Evolutionary conservation across 2,329 filamentous ascomycete genomes (phyloP), one percentile per base, ranked within the genome.

Genomic region (Calonectria fujianensis): DNA sequence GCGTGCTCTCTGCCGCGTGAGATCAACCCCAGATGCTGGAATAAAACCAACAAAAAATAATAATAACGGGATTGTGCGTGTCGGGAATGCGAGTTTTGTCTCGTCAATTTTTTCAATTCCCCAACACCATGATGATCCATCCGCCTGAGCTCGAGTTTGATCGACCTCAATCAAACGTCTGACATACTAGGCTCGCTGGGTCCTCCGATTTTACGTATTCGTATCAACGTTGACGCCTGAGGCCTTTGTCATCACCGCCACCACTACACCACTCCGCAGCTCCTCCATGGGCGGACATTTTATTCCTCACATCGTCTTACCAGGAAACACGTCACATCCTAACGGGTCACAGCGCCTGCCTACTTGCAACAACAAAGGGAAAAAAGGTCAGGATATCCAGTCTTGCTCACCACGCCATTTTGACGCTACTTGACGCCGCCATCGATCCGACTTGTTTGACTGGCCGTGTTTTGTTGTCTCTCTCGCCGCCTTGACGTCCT

Each of bases 361-460:
- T n/a, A 39, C 4, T n/a, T 16, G 6, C 20, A 24, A 16, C 24
- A 35, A n/a, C 35, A 16, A 59, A 4, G 9, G 24, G 9, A 48
- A n/a, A 48, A 48, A n/a, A 11, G 11, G 8, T 10, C 57, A 27
- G 20, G 32, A 61, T 61, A 61, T 39, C 35, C 32, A 3, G 35
- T 39, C 29, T 35, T 39, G 11, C 11, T 61, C n/a, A 16, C 32
- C 32, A 39, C 20, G 35, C 57, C 57, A 57, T 35, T 57, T 57
- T 57, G 57, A 29, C 57, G 61, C 61, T 16, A 64, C 29, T 16
- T 27, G 39, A 48, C 61, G 61, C 61, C 24, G 39, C n/a, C 50
- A n/a, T 29, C 52, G 29, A 59, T 29, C 54, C 54, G 37, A 48
- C 48, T 32, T 8, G 29, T 31, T 31, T 16, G 31, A 27, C 37